phyloP scores from a whole-genome alignment of 208 protist genomes.

The Leishmania tarentolae region DNA sequence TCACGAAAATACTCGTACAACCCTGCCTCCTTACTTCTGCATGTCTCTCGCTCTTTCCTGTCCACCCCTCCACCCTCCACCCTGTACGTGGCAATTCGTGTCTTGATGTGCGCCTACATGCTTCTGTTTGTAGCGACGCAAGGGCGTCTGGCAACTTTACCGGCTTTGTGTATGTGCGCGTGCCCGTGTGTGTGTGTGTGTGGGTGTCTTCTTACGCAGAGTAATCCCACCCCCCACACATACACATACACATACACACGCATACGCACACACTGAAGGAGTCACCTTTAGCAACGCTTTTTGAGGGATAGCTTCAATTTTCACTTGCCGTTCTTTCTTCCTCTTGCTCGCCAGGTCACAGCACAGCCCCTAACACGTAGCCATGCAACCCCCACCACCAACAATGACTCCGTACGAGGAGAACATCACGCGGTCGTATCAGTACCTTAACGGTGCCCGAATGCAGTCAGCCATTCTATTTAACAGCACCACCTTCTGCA shows the following conservation, averaged over 20 bases:
- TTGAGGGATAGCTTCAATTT: background rate
- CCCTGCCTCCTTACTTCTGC: background rate
- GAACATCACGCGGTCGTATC: constrained; percentile 65
- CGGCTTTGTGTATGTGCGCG: background rate
- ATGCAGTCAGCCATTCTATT: constrained; percentile 64
- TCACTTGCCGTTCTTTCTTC: background rate
- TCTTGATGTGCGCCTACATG: background rate
- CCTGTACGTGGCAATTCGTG: background rate
- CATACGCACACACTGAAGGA: background rate
- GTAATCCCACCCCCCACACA: background rate
- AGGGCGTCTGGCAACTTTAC: too few relatives aligned
- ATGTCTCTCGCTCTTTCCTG: background rate
- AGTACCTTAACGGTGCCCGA: constrained; percentile 52
- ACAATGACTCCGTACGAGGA: constrained; percentile 82
- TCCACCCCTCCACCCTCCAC: background rate
- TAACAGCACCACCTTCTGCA: constrained; percentile 59
- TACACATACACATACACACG: background rate
- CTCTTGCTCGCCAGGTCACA: background rate
- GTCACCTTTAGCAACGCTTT: background rate
- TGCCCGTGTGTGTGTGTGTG: background rate
- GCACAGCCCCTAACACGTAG: background rate
- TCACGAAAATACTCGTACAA: background rate
- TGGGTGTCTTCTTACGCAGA: background rate
- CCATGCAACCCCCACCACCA: constrained; percentile 59
- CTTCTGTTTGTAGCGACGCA: background rate